Conservation (phyloP, 1,284 basidiomycete species). For the Cronartium quercuum region DNA sequence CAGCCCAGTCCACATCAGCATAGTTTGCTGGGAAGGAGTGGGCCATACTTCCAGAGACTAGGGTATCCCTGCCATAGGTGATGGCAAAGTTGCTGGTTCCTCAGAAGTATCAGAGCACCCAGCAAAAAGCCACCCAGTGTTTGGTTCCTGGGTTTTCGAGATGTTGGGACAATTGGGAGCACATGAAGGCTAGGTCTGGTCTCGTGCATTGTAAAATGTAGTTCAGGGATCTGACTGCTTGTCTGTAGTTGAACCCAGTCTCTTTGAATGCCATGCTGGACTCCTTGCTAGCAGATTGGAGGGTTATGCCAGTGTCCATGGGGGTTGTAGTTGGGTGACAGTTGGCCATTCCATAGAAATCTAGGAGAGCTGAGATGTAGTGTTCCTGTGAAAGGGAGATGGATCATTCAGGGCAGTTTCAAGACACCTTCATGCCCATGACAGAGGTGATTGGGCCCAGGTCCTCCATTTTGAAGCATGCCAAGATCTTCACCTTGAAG, state of each 20-base stretch:
- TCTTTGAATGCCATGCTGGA: neutral
- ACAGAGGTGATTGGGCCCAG: no score
- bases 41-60: neutral
- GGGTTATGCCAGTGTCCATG: neutral
- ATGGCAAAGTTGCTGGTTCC: neutral
- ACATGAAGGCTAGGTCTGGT: neutral
- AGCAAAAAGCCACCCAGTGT: neutral
- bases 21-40: neutral
- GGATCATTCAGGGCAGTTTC: no score
- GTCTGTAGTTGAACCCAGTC: neutral
- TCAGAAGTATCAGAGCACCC: neutral
- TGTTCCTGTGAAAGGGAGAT: neutral
- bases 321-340: neutral
- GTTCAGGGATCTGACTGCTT: slow-evolving; percentile 3
- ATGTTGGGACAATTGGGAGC: no score
- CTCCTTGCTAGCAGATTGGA: neutral
- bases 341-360: neutral
- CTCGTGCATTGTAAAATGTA: slow-evolving; percentile 10
- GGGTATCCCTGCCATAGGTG: neutral
- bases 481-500: neutral
- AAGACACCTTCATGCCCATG: no score
- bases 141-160: neutral
- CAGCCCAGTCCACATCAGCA: neutral
- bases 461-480: neutral
- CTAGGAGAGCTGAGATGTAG: neutral